A percentile compares a stretch with the other conserved stretches of the same genome.
Conservation (phyloP, 495 filamentous ascomycete genomes). For the Aspergillus ostianus region DNA sequence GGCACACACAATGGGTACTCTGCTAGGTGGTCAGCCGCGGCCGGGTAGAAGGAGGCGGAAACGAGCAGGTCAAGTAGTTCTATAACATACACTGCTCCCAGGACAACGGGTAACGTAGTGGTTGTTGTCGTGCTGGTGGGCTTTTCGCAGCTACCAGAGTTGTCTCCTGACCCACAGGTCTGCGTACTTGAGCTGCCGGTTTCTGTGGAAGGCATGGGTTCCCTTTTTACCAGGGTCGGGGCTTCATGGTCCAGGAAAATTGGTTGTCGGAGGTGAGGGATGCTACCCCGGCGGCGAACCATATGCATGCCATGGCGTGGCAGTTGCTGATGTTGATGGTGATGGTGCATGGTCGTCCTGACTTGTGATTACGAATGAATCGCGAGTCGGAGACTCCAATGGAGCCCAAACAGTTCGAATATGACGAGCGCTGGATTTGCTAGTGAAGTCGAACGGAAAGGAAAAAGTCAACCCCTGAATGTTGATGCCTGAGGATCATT, state of each 20-base stretch:
- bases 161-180: constrained; percentile 15
- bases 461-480: constrained; percentile 12
- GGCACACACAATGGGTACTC: constrained; percentile 73
- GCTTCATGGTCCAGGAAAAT: constrained; percentile 20
- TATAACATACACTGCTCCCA: constrained; percentile 76
- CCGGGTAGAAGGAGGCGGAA: background rate
- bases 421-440: background rate
- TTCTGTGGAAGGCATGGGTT: constrained; percentile 17
- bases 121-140: constrained; percentile 53
- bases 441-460: background rate
- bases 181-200: constrained; percentile 1
- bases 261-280: constrained; percentile 29
- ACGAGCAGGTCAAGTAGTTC: background rate
- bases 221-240: constrained; percentile 33
- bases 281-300: constrained; percentile 28
- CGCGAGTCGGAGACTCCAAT: constrained; percentile 3
- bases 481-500: constrained; percentile 15
- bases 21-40: constrained; percentile 37
- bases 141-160: constrained; percentile 24
- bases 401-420: constrained; percentile 11
- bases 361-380: constrained; percentile 3
- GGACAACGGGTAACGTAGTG: constrained; percentile 71
- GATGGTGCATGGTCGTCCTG: constrained; percentile 32
- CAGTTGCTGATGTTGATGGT: constrained; percentile 18
- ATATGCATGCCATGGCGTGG: constrained; percentile 28